Percentiles rank a stretch among this genome's conserved stretches.
phyloP scores from a whole-genome alignment of 352 stramenopile species.

The Globisporangium emineosum region DNA sequence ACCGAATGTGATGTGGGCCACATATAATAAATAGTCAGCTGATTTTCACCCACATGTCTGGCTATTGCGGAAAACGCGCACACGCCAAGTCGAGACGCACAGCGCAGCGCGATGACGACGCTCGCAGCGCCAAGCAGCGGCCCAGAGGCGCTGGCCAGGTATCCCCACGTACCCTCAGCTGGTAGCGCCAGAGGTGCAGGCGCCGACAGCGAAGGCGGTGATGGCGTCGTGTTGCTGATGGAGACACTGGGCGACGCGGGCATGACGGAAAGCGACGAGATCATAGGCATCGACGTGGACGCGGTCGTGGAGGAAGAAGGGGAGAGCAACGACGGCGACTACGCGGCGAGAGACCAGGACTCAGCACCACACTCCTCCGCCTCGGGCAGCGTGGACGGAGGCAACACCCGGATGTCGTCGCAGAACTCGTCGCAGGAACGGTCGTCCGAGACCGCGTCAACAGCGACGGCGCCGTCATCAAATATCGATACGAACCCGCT shows the following conservation, averaged over 20 bases:
- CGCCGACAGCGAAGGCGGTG: background rate
- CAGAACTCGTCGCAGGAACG: constrained; percentile 6
- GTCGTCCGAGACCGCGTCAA: background rate
- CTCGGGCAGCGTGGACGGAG: background rate
- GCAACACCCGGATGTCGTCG: constrained; percentile 4
- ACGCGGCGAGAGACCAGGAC: background rate
- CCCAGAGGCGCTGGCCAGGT: background rate
- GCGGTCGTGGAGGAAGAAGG: constrained; percentile 10
- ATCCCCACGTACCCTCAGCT: background rate
- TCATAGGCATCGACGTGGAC: constrained; percentile 1
- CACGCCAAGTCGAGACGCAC: background rate
- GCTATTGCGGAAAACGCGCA: background rate
- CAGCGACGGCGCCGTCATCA: background rate
- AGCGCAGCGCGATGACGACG: constrained; percentile 15
- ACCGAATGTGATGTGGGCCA: background rate
- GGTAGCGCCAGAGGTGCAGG: background rate
- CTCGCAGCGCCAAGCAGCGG: constrained; percentile 5
- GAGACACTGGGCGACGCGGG: background rate
- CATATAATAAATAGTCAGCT: constrained; percentile 6
- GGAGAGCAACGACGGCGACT: constrained; percentile 10
- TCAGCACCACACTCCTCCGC: background rate
- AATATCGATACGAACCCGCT: constrained; percentile 11
- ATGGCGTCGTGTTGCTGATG: background rate
- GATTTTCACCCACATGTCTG: background rate
- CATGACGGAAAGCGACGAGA: background rate